A percentile compares a stretch with the other conserved stretches of the same genome.
phyloP scores from a whole-genome alignment of 1,284 basidiomycete species.

The Clitocybe nebularis region DNA sequence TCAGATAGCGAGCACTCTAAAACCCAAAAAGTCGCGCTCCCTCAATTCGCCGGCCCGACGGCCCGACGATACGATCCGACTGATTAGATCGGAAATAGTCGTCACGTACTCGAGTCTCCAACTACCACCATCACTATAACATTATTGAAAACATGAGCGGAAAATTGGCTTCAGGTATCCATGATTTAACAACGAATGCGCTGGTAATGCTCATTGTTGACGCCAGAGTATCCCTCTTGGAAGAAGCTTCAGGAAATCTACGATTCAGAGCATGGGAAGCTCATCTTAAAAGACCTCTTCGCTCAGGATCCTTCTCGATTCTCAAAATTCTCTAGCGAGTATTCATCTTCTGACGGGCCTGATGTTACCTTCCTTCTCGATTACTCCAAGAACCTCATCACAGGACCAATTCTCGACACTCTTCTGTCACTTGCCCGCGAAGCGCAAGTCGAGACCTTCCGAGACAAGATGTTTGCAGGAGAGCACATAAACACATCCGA shows the following conservation, averaged over 20 bases:
- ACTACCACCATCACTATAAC: background rate
- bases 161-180: conserved; percentile 49
- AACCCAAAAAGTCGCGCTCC: no score
- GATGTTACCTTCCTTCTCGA: conserved; percentile 87
- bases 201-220: background rate
- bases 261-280: conserved; percentile 68
- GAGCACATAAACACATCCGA: conserved; percentile 99
- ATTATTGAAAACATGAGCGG: conserved; percentile 40
- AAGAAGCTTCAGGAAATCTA: conserved; percentile 88
- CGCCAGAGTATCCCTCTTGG: conserved; percentile 83
- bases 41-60: background rate
- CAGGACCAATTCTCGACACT: conserved; percentile 74
- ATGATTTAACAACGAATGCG: conserved; percentile 1
- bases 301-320: conserved; percentile 85
- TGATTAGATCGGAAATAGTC: background rate
- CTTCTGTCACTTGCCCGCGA: conserved; percentile 84
- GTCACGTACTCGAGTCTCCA: background rate
- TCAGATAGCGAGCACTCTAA: no score
- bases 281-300: conserved; percentile 91
- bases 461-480: conserved; percentile 93
- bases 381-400: conserved; percentile 96
- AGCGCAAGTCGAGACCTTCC: conserved; percentile 80
- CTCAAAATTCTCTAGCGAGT: conserved; percentile 79
- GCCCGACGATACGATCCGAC: background rate
- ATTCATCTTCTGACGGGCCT: conserved; percentile 62